These are phyloP conservation scores for Citrullus mucosospermus DNA, from an alignment of 306 rosid genomes.

Conservation along the genomic window DNA sequence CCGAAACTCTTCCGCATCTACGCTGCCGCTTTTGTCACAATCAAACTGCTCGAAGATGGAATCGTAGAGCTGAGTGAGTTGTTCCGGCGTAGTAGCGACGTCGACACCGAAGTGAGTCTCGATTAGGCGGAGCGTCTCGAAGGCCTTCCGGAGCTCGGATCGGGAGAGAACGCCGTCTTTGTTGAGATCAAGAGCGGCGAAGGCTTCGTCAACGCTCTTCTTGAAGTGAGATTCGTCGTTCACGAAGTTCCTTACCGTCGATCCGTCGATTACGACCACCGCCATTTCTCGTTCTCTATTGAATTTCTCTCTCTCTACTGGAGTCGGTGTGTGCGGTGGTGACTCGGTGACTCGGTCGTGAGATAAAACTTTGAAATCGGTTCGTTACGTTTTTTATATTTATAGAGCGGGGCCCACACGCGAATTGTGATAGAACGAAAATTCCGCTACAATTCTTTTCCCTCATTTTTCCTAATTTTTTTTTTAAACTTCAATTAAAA, in stretches of 20 bases:
- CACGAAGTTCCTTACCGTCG: constrained; percentile 66
- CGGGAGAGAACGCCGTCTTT: constrained; percentile 77
- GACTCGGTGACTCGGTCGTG: neutral
- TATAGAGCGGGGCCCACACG: neutral
- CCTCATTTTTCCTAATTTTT: neutral
- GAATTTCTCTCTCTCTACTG: neutral
- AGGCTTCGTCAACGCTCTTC: constrained; percentile 49
- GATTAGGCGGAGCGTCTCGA: constrained; percentile 63
- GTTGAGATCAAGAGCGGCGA: constrained; percentile 48
- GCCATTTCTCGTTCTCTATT: constrained; percentile 13
- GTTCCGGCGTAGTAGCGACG: constrained; percentile 45
- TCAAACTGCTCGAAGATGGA: constrained; percentile 70
- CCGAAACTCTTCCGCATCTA: constrained; percentile 48
- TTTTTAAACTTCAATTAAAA: neutral
- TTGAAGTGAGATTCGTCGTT: constrained; percentile 34
- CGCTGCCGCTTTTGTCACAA: constrained; percentile 46
- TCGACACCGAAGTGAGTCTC: constrained; percentile 77
- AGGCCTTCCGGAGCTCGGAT: constrained; percentile 60
- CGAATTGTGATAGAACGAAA: neutral
- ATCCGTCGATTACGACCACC: constrained; percentile 63
- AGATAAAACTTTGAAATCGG: neutral
- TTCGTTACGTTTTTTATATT: neutral
- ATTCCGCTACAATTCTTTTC: neutral
- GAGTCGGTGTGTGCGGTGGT: neutral
- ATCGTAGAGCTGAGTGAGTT: constrained; percentile 50